Evolutionary conservation across 352 stramenopile genomes (phyloP), one percentile per base, ranked within the genome.

Genomic region (Heterotrichella gracilis): DNA sequence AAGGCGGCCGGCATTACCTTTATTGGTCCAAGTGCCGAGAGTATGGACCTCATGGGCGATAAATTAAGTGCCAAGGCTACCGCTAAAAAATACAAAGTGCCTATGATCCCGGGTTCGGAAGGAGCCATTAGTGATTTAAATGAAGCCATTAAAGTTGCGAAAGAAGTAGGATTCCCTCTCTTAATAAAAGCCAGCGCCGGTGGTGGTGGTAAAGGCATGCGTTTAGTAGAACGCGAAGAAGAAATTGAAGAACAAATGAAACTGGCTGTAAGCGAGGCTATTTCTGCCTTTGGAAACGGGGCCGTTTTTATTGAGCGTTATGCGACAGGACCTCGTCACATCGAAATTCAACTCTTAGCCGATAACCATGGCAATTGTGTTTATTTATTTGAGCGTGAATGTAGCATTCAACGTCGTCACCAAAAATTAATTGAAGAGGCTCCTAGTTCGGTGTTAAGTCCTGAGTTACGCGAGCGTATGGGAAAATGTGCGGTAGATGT

Each of bases 391-490:
- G 90, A 96, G 78, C 77, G 90, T 25, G 90, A 97, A 74, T 97
- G 90, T 75, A 90, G 79, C 24, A 91, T 97, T 69, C 89, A 97
- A 75, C 78, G 90, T 3, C 79, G 90, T 40, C 95, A 97, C 78
- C 90, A 97, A 79, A 97, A 97, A 78, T 84, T 96, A 3, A 79
- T 96, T 24, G 88, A 96, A 72, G 88, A 95, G 73, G 83, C 82
- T 23, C 88, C 88, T 2, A 88, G 79, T 25, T 78, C 84, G 64
- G 74, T 95, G 22, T 75, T 97, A 2, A 82, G 83, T 20, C 79
- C 80, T 0, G 84, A 90, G 70, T 94, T 85, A 23, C 80, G 87
- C 25, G 68, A 73, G 22, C 81, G 80, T 20, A 92, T 93, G 83
- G 80, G 86, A 70, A 76, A 77, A 39, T 85, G 96, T 76, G 89